Evolutionary conservation across 2,329 filamentous ascomycete genomes (phyloP), one percentile per base, ranked within the genome.

Genomic region (Pezicula carpinea): DNA sequence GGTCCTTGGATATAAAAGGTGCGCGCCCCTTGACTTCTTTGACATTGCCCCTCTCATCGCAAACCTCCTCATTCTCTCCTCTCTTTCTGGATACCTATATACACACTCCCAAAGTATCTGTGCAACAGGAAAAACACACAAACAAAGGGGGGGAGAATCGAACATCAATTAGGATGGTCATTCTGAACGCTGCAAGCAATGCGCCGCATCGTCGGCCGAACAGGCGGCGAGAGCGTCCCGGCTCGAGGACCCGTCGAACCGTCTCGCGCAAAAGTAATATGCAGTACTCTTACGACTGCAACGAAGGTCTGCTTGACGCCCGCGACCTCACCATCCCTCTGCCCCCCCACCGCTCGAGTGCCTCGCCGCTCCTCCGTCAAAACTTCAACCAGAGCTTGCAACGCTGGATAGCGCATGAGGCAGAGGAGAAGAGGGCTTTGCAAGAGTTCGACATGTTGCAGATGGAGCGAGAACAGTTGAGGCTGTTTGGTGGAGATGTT

Each of bases 301-400:
- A 48, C 17, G 59, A 62, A 52, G 56, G 55, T 4, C 45, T 60
- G 11, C 48, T 55, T 13, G 55, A 61, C 29, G 60, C 61, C 11
- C 50, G 47, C 29, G 60, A 64, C 32, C 18, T 50, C 4, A 49
- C 17, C 13, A 45, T 62, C 3, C 42, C 45, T 38, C 54, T 63
- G 10, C 60, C 61, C 3, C 55, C 57, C 33, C 54, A 60, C 49
- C 52, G 51, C 41, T 39, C 53, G 40, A 50, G 45, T 19, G 57
- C 59, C 10, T 62, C 60, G 40, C 60, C 61, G 18, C 49, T 63
- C 13, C 47, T 61, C 13, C 54, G 60, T 31, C 59, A 61, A 42
- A 63, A 55, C 47, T 61, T 63, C 41, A 56, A 63, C 42, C 58
- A 60, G 44, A 61, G 51, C 39, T 63, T 59, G 58, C 55, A 55